phyloP scores from a whole-genome alignment of 2,329 filamentous ascomycete genomes.

The Lasiodiplodia gonubiensis region DNA sequence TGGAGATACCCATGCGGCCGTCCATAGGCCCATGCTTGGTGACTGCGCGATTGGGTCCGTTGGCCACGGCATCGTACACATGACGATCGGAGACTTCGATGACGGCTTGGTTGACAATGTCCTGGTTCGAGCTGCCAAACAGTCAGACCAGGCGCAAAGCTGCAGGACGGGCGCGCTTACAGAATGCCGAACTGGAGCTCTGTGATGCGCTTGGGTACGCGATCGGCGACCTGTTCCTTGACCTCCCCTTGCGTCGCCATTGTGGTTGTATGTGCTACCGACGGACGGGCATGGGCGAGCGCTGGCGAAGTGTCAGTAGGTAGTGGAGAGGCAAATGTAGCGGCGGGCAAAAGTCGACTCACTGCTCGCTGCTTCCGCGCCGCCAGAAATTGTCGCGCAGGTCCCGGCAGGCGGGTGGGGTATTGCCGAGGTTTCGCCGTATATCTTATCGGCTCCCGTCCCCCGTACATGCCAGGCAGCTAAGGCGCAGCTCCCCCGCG shows the following conservation, averaged over 20 bases:
- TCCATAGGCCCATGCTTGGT: constrained; percentile 87
- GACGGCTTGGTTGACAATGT: constrained; percentile 94
- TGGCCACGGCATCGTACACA: constrained; percentile 85
- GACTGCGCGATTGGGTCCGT: constrained; percentile 62
- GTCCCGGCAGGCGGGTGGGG: constrained; percentile 7
- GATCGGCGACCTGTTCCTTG: constrained; percentile 90
- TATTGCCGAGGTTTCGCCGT: constrained; percentile 9
- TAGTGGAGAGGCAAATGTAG: neutral
- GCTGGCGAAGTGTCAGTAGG: neutral
- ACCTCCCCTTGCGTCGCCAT: constrained; percentile 38
- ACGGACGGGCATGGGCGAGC: constrained; percentile 19
- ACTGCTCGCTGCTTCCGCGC: constrained; percentile 3
- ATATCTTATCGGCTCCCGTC: constrained; percentile 23
- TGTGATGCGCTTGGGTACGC: constrained; percentile 87
- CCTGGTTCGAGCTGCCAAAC: constrained; percentile 74
- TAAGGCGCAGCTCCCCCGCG: constrained; percentile 27
- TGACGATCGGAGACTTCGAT: constrained; percentile 93
- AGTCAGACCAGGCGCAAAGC: constrained; percentile 32
- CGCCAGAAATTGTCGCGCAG: constrained; percentile 21
- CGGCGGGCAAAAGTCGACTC: constrained; percentile 15
- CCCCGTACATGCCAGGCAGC: constrained; percentile 12
- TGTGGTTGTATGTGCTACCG: constrained; percentile 22
- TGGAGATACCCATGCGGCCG: constrained; percentile 84
- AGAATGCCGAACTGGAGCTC: constrained; percentile 94
- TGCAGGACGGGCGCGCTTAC: constrained; percentile 50